These are phyloP conservation scores for Candida labiduridarum DNA, from an alignment of 1,139 yeast species.

Conservation along the genomic window DNA sequence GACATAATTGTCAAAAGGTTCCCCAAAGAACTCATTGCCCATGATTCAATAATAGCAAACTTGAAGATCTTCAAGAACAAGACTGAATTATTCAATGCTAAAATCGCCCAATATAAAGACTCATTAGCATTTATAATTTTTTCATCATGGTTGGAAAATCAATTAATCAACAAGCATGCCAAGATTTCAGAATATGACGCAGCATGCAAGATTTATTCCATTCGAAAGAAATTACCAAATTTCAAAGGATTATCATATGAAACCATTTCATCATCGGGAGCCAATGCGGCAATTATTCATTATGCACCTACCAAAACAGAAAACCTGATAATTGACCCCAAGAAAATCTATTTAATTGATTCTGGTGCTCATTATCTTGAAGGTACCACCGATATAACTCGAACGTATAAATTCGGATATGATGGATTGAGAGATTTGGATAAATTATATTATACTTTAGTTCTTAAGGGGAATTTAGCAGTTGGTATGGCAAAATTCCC, in stretches of 20 bases:
- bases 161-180: slow-evolving; percentile 28
- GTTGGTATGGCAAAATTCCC: slow-evolving; percentile 56
- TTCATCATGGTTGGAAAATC: slow-evolving; percentile 45
- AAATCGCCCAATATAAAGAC: slow-evolving; percentile 47
- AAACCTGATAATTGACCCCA: slow-evolving; percentile 43
- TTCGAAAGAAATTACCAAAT: slow-evolving; percentile 44
- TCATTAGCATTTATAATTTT: slow-evolving; percentile 45
- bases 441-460: slow-evolving; percentile 51
- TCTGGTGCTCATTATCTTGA: slow-evolving; percentile 60
- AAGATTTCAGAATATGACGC: slow-evolving; percentile 44
- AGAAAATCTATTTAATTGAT: slow-evolving; percentile 47
- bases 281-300: slow-evolving; percentile 58
- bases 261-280: slow-evolving; percentile 56
- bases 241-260: slow-evolving; percentile 57
- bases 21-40: slow-evolving; percentile 27
- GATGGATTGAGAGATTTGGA: slow-evolving; percentile 25
- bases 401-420: slow-evolving; percentile 49
- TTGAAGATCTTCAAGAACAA: slow-evolving; percentile 41
- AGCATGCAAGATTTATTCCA: slow-evolving; percentile 43
- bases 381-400: slow-evolving; percentile 62
- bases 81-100: slow-evolving; percentile 41
- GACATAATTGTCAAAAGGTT: slow-evolving; percentile 32
- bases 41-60: slow-evolving; percentile 37
- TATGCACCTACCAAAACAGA: slow-evolving; percentile 53
- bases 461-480: slow-evolving; percentile 57